Evolutionary conservation across 2,329 filamentous ascomycete species (phyloP).

Genomic region (Fonsecaea pugnacius): DNA sequence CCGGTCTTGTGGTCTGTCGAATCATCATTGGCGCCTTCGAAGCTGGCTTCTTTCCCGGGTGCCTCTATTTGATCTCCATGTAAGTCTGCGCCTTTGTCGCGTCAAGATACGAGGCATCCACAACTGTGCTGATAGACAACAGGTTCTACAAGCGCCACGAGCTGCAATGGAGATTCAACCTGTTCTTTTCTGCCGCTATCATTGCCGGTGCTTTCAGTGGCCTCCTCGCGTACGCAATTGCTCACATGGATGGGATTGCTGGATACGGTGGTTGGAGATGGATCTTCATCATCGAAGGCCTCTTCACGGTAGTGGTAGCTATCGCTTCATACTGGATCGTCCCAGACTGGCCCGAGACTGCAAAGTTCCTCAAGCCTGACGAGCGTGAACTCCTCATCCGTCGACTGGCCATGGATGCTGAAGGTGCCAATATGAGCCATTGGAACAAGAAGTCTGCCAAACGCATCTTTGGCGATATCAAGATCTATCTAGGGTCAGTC

Average conservation of each 20-base stretch:
- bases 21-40: constrained; percentile 43
- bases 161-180: constrained; percentile 46
- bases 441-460: constrained; percentile 40
- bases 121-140: constrained; percentile 34
- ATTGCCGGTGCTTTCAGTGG: constrained; percentile 51
- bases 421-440: constrained; percentile 40
- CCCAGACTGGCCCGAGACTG: constrained; percentile 43
- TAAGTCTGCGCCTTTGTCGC: constrained; percentile 28
- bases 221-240: constrained; percentile 57
- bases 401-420: constrained; percentile 41
- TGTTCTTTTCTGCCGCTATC: constrained; percentile 45
- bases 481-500: constrained; percentile 41
- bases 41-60: constrained; percentile 47
- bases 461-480: constrained; percentile 42
- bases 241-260: constrained; percentile 54
- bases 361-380: constrained; percentile 40
- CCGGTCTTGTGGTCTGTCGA: constrained; percentile 41
- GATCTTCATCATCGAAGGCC: constrained; percentile 46
- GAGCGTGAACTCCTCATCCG: constrained; percentile 44
- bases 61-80: constrained; percentile 37
- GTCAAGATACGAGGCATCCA: not conserved
- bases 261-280: constrained; percentile 42
- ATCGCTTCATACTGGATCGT: constrained; percentile 40
- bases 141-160: constrained; percentile 46
- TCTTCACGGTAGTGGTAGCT: constrained; percentile 41